Percentiles rank a stretch among this genome's conserved stretches.
Evolutionary conservation across 2,329 filamentous ascomycete genomes (phyloP).

Genomic region (Coniella lustricola): DNA sequence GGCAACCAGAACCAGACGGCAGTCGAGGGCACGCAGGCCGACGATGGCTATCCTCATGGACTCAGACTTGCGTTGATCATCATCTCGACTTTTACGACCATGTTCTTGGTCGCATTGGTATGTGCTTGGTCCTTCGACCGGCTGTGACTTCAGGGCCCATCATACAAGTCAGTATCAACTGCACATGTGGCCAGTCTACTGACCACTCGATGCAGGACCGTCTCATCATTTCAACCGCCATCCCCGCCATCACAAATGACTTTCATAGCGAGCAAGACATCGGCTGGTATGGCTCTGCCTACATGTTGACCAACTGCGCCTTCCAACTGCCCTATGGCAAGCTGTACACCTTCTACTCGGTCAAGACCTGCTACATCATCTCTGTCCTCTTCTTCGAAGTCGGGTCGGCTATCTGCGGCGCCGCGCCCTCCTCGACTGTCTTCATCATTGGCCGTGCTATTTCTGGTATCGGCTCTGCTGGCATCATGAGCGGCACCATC

Average conservation of each 20-base stretch:
- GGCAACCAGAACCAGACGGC: conserved; percentile 6
- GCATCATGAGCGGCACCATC: conserved; percentile 32
- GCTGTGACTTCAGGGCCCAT: background rate
- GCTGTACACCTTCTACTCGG: conserved; percentile 31
- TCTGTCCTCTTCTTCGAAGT: conserved; percentile 30
- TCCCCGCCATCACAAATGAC: conserved; percentile 32
- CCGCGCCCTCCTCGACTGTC: conserved; percentile 31
- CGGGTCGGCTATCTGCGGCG: conserved; percentile 33
- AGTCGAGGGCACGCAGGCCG: conserved; percentile 19
- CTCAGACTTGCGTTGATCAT: conserved; percentile 27
- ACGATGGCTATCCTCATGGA: conserved; percentile 28
- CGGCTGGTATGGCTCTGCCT: conserved; percentile 34
- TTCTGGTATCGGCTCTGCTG: conserved; percentile 31
- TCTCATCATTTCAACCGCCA: conserved; percentile 31
- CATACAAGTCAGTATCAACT: background rate
- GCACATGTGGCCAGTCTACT: background rate
- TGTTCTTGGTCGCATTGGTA: conserved; percentile 32
- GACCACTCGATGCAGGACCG: conserved; percentile 21
- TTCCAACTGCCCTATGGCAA: conserved; percentile 35
- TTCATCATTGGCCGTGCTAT: conserved; percentile 36
- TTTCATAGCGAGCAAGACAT: conserved; percentile 31
- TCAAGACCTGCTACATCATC: conserved; percentile 27
- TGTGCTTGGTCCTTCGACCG: background rate
- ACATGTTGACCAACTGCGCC: conserved; percentile 29
- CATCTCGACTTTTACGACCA: conserved; percentile 27